These are phyloP conservation scores for Xerocomellus dryophilus DNA, from an alignment of 768 basidiomycete genomes.

Conservation along the genomic window DNA sequence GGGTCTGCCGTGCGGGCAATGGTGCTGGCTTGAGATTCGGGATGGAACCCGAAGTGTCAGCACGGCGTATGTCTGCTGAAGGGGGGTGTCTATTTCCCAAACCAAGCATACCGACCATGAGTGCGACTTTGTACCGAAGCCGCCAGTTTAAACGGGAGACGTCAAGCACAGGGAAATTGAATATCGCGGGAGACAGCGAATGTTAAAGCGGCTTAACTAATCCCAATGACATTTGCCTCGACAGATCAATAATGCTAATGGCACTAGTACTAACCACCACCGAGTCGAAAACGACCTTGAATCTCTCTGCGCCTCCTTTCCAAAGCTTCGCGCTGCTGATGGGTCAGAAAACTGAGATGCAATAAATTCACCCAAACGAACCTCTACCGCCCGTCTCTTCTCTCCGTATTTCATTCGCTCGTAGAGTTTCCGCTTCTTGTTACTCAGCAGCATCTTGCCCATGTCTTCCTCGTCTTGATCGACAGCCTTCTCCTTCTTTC, in stretches of 20 bases:
- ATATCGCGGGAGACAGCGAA: neutral
- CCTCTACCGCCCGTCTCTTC: conserved; percentile 74
- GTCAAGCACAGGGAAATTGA: neutral
- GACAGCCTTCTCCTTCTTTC: conserved; percentile 34
- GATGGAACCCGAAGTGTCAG: conserved; percentile 27
- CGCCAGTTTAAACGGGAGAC: neutral
- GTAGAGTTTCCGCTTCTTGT: conserved; percentile 89
- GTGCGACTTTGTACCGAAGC: neutral
- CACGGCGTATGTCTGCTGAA: conserved; percentile 24
- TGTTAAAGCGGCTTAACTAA: conserved; percentile 14
- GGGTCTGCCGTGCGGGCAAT: conserved; percentile 48
- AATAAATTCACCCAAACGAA: conserved; percentile 36
- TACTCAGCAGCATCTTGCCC: conserved; percentile 98
- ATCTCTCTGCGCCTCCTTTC: conserved; percentile 57
- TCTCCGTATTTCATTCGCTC: conserved; percentile 90
- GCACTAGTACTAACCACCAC: neutral
- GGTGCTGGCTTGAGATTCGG: conserved; percentile 33
- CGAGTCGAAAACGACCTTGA: conserved; percentile 34
- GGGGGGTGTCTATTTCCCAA: conserved; percentile 35
- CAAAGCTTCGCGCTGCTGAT: conserved; percentile 54
- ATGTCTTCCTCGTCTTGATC: conserved; percentile 67
- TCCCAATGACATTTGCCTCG: neutral
- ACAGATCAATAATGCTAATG: neutral
- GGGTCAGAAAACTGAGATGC: conserved; percentile 8
- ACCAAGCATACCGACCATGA: conserved; percentile 42